Conservation (phyloP, 2,329 filamentous ascomycete species). For the Fusarium sp. region DNA sequence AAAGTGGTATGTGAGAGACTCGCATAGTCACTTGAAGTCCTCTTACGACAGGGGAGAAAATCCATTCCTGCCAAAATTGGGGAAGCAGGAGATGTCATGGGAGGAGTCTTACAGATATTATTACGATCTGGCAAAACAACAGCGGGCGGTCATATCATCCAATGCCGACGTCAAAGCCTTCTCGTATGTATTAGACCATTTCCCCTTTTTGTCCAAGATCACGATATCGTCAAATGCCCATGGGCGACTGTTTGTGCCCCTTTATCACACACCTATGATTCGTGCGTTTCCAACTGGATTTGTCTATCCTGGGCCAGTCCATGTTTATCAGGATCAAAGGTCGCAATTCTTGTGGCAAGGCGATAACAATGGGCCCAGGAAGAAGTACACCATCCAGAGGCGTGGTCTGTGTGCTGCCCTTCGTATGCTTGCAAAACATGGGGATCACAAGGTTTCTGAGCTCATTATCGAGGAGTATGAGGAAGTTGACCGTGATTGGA, state of each 20-base stretch:
- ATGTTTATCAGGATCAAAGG: rapidly evolving
- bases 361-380: background rate
- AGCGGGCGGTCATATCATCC: constrained; percentile 44
- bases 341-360: constrained; percentile 9
- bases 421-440: constrained; percentile 42
- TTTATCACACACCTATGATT: constrained; percentile 59
- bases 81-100: background rate
- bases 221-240: constrained; percentile 58
- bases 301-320: constrained; percentile 53
- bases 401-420: constrained; percentile 51
- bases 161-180: constrained; percentile 52
- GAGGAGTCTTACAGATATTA: background rate
- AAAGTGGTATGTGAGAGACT: background rate
- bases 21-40: background rate
- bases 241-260: constrained; percentile 52
- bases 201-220: constrained; percentile 54
- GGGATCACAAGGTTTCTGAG: constrained; percentile 44
- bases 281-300: constrained; percentile 57
- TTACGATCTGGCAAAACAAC: background rate
- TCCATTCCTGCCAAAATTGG: background rate
- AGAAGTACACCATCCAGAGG: constrained; percentile 26
- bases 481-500: rapidly evolving
- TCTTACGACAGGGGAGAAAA: background rate
- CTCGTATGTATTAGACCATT: constrained; percentile 51
- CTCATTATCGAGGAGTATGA: background rate